Evolutionary conservation across 805 yeast genomes (phyloP), one percentile per base, ranked within the genome.

Genomic region (Ogataea salicorniae): DNA sequence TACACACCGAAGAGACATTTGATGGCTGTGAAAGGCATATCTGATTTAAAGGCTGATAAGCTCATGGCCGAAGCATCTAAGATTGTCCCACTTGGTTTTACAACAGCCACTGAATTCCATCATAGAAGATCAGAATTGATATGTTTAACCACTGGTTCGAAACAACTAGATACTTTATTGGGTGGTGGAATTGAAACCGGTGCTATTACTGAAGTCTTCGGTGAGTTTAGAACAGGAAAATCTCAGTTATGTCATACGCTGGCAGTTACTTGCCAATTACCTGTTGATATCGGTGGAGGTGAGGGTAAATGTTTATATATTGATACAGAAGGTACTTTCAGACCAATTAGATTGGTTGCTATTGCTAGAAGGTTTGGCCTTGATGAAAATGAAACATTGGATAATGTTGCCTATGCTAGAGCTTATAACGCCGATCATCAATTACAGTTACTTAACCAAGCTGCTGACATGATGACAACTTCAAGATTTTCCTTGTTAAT

Each of bases 111-210:
- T 1, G 97, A 90, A 64, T 89, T 88, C 64, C 97, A 90, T 65
- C 80, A 83, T 58, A 78, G 97, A 59, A 76, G 98, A 58, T 81
- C 92, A 5, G 96, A 90, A 63, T 77, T 94, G 68, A 90, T 94
- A 48, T 87, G 97, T 60, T 72, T 94, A 46, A 91, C 98, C 1
- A 92, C 99, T 0, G 99, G 99, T 1, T 90, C 98, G 2, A 89
- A 90, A 62, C 92, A 89, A 60, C 73, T 94, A 39, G 99, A 94
- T 64, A 89, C 96, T 1, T 72, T 94, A 43, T 72, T 94, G 37
- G 97, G 97, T 9, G 99, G 99, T 46, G 99, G 99, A 38, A 79
- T 94, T 44, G 99, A 94, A 66, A 94, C 99, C 0, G 99, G 99
- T 2, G 87, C 96, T 2, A 85, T 94, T 54, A 94, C 99, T 1